A percentile compares a stretch with the other conserved stretches of the same genome.
Conservation (phyloP, 2,329 filamentous ascomycete species). For the Phaeophleospora eucalypticola region DNA sequence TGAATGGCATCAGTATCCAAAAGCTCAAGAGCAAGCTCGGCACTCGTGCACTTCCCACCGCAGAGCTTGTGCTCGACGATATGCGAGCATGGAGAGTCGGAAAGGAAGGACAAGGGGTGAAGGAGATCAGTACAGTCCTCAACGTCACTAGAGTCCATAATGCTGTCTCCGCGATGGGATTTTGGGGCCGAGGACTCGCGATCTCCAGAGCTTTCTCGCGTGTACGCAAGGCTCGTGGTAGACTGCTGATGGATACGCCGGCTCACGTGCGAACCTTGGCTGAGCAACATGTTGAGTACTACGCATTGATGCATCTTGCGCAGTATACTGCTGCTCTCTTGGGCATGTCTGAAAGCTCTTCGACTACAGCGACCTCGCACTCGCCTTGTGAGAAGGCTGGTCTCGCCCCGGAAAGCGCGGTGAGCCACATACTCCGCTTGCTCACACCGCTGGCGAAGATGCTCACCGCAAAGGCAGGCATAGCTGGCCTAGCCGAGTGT, state of each 20-base stretch:
- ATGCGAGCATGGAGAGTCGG: conserved; percentile 56
- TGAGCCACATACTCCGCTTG: conserved; percentile 51
- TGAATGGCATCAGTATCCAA: conserved; percentile 64
- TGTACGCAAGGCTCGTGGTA: conserved; percentile 51
- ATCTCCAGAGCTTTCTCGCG: conserved; percentile 56
- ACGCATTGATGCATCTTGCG: conserved; percentile 49
- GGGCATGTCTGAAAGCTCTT: conserved; percentile 48
- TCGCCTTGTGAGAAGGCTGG: neutral
- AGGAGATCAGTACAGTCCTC: conserved; percentile 64
- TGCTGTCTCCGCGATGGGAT: conserved; percentile 50
- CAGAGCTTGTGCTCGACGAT: conserved; percentile 58
- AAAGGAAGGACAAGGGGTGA: conserved; percentile 60
- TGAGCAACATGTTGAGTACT: conserved; percentile 52
- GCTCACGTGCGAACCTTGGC: conserved; percentile 59
- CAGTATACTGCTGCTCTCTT: conserved; percentile 54
- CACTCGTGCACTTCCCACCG: conserved; percentile 65
- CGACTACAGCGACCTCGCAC: neutral
- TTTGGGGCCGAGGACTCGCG: conserved; percentile 53
- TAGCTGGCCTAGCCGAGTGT: conserved; percentile 51
- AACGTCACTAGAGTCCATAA: conserved; percentile 63
- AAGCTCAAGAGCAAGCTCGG: conserved; percentile 70
- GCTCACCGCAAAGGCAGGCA: conserved; percentile 50
- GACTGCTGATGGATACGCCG: conserved; percentile 49
- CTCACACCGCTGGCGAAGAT: conserved; percentile 60
- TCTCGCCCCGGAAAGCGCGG: neutral